phyloP scores from a whole-genome alignment of 345 rosid genomes.

The Acer yangbiense region DNA sequence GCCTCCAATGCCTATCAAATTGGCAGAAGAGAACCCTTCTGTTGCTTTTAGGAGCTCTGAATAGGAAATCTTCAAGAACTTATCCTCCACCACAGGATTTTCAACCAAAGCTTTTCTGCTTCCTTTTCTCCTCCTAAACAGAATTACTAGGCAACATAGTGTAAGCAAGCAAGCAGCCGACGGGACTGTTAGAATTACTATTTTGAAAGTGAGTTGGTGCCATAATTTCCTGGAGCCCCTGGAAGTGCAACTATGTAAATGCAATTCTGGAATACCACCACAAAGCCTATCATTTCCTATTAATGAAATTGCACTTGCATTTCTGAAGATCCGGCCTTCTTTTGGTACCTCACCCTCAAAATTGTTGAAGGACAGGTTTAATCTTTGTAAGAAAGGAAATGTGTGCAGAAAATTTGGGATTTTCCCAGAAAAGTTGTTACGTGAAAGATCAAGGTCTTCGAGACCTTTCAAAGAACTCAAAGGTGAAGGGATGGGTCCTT shows the following conservation, averaged over 20 bases:
- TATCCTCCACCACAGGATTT: not conserved
- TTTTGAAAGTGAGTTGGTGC: constrained; percentile 17
- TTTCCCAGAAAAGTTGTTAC: constrained; percentile 28
- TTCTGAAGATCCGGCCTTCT: constrained; percentile 18
- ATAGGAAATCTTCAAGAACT: not conserved
- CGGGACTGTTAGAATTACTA: constrained; percentile 10
- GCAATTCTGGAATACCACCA: constrained; percentile 22
- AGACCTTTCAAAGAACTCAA: constrained; percentile 22
- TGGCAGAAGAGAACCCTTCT: constrained; percentile 33
- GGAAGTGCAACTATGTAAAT: constrained; percentile 21
- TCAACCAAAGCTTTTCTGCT: not conserved
- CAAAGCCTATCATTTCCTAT: constrained; percentile 27
- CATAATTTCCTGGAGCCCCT: constrained; percentile 15
- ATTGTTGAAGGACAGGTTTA: constrained; percentile 30
- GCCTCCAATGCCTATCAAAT: constrained; percentile 36
- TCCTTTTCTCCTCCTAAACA: constrained; percentile 7
- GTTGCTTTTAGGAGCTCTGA: constrained; percentile 30
- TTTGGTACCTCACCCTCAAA: constrained; percentile 29
- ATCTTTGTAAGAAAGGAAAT: constrained; percentile 6
- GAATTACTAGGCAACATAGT: not conserved
- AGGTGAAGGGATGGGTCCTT: constrained; percentile 25
- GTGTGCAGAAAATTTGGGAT: constrained; percentile 27
- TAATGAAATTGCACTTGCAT: constrained; percentile 23
- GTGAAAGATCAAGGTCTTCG: constrained; percentile 31
- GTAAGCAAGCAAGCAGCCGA: not conserved